These are phyloP conservation scores for Lactarius akahatsu DNA, from an alignment of 768 basidiomycete genomes.

Conservation along the genomic window DNA sequence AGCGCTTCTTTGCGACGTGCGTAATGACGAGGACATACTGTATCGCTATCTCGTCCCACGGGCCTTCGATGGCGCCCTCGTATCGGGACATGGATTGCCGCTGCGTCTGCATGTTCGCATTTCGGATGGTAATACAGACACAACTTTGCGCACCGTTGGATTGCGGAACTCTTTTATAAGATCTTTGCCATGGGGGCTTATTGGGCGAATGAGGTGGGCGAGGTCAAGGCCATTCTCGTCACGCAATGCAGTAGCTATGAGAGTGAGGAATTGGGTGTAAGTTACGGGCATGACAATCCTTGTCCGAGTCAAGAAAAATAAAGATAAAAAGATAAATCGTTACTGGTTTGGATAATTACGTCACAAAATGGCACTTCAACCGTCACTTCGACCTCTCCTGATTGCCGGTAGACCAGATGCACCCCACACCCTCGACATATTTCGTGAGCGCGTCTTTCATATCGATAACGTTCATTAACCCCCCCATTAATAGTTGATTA, in stretches of 20 bases:
- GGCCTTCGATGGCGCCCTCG: slow-evolving; percentile 62
- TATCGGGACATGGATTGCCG: slow-evolving; percentile 43
- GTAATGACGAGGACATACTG: slow-evolving; percentile 77
- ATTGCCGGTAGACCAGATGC: slow-evolving; percentile 59
- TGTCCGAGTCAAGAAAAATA: background rate
- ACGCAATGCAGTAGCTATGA: slow-evolving; percentile 59
- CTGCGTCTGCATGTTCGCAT: slow-evolving; percentile 25
- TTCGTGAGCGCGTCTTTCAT: slow-evolving; percentile 48
- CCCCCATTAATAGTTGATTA: slow-evolving; percentile 62
- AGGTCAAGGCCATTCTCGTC: slow-evolving; percentile 67
- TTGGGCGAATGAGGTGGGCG: slow-evolving; percentile 73
- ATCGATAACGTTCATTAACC: background rate
- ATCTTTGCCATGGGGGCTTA: slow-evolving; percentile 74
- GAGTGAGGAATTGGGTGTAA: slow-evolving; percentile 58
- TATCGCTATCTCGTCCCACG: slow-evolving; percentile 86
- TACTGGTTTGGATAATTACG: background rate
- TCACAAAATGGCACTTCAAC: slow-evolving; percentile 70
- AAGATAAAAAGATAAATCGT: background rate
- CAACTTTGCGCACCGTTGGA: slow-evolving; percentile 41
- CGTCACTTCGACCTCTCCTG: slow-evolving; percentile 62
- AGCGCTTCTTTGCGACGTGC: slow-evolving; percentile 64
- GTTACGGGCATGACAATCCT: slow-evolving; percentile 36
- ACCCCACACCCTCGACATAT: slow-evolving; percentile 79
- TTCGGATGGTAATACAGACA: background rate
- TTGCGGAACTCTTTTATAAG: slow-evolving; percentile 71